These are phyloP conservation scores for Escallonia herrerae DNA, from an alignment of 129 eudicot genomes.

Conservation along the genomic window DNA sequence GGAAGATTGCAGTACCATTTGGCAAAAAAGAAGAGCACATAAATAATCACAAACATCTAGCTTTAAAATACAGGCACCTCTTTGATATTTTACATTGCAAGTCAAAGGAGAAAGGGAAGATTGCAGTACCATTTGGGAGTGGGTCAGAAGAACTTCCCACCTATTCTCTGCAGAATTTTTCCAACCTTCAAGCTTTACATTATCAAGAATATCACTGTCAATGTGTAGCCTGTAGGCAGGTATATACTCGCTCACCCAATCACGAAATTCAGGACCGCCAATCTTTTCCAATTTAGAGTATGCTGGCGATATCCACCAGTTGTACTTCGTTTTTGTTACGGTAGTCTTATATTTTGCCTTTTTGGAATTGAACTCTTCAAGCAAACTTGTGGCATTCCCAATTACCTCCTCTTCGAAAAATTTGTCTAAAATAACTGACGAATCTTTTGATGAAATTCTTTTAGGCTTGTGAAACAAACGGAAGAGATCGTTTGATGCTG, in stretches of 20 bases:
- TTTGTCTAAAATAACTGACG: conserved; percentile 48
- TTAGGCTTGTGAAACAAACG: conserved; percentile 39
- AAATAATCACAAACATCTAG: too few relatives aligned
- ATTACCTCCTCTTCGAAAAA: conserved; percentile 61
- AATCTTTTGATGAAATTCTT: conserved; percentile 52
- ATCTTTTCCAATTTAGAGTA: conserved; percentile 55
- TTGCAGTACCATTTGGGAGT: conserved; percentile 83
- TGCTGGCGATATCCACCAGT: conserved; percentile 49
- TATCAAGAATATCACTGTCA: conserved; percentile 31
- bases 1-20: too few relatives aligned
- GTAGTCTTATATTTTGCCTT: conserved; percentile 29
- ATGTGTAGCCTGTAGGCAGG: conserved; percentile 70
- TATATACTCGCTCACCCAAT: conserved; percentile 66
- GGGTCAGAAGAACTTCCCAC: conserved; percentile 81
- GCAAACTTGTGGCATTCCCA: conserved; percentile 53
- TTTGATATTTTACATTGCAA: neutral
- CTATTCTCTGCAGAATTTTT: conserved; percentile 35
- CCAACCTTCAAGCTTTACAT: conserved; percentile 68
- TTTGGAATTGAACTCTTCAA: conserved; percentile 38
- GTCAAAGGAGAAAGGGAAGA: conserved; percentile 11
- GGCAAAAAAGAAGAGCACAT: too few relatives aligned
- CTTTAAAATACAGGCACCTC: too few relatives aligned
- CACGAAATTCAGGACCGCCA: conserved; percentile 73
- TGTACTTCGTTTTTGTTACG: conserved; percentile 19
- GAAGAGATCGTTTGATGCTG: conserved; percentile 29